Base-by-base conservation (phyloP, 2,329 filamentous ascomycete species). In the Sporothrix pseudoabietina region DNA sequence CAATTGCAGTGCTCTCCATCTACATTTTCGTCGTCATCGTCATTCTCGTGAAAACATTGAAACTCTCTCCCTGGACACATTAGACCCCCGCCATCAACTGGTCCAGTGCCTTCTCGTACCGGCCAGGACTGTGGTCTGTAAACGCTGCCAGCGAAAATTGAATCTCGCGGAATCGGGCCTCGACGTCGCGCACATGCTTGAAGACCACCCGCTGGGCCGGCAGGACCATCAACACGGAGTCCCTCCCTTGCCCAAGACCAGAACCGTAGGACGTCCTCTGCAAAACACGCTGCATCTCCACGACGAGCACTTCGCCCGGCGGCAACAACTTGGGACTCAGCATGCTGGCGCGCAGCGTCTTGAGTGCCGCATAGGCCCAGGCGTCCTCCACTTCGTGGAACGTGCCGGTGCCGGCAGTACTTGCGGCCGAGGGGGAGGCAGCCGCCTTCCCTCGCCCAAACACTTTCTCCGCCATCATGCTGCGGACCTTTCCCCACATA, bases 101-200 rank as follows among this genome's bases (percentile, higher is more conserved):
- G 73, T 88, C 87, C 77, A 94, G 80, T 73, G 88, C 89, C 74
- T 88, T 87, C 80, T 94, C 92, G 78, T 94, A 94, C 76, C 89
- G 85, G 35, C 88, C 91, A 3, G 92, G 92, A 76, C 88, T 93
- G 79, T 94, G 92, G 79, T 94, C 92, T 74, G 88, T 85, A 80
- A 94, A 83, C 90, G 94, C 93, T 65, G 90, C 89, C 32, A 89
- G 87, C 5, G 89, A 90, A 79, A 94, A 94, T 59, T 87, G 84
- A 57, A 94, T 83, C 81, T 94, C 92, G 39, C 87, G 85, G 79
- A 94, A 94, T 71, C 88, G 83, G 30, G 85, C 85, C 78, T 93
- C 91, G 41, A 93, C 91, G 79, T 94, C 89, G 72, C 87, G 83
- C 14, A 94, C 86, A 75, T 93, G 92, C 78, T 88, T 90, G 69